Evolutionary conservation across 139 green algal species (phyloP).

Genomic region (Chlorella vulgaris): DNA sequence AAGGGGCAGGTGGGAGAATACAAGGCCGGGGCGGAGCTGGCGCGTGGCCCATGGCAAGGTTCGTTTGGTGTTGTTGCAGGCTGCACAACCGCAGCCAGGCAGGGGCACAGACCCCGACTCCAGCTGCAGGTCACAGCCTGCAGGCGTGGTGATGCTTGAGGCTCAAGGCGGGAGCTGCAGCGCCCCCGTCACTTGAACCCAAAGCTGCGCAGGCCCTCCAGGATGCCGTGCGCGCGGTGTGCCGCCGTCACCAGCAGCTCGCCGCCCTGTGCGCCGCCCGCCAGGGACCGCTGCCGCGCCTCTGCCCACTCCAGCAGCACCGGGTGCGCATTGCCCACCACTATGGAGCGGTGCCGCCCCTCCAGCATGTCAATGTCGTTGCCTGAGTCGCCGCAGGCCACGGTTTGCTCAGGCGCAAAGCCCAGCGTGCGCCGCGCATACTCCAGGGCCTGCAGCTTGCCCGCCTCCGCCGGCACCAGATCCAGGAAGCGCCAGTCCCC

Average conservation of each 20-base stretch:
- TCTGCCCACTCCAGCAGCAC: constrained; percentile 64
- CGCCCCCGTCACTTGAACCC: too few relatives aligned
- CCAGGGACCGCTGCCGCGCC: background rate
- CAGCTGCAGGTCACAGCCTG: too few relatives aligned
- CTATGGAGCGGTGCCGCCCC: constrained; percentile 51
- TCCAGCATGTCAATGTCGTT: constrained; percentile 69
- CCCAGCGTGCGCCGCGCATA: constrained; percentile 44
- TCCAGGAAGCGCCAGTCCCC: constrained; percentile 71
- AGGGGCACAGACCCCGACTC: too few relatives aligned
- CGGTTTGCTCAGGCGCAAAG: constrained; percentile 45
- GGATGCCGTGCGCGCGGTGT: constrained; percentile 70
- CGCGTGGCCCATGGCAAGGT: too few relatives aligned
- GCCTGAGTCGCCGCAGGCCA: constrained; percentile 60
- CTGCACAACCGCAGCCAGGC: too few relatives aligned
- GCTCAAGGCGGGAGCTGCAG: too few relatives aligned
- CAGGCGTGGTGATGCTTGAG: too few relatives aligned
- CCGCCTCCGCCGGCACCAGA: constrained; percentile 55
- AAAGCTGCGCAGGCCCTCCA: constrained; percentile 74
- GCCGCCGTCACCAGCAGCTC: constrained; percentile 33
- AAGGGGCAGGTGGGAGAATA: too few relatives aligned
- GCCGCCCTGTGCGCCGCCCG: background rate
- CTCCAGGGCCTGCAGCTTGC: constrained; percentile 54
- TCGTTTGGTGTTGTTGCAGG: too few relatives aligned
- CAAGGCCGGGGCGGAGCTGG: too few relatives aligned
- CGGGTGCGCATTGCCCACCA: constrained; percentile 86